phyloP scores from a whole-genome alignment of 1,284 basidiomycete species.

The Papiliotrema fonsecae region DNA sequence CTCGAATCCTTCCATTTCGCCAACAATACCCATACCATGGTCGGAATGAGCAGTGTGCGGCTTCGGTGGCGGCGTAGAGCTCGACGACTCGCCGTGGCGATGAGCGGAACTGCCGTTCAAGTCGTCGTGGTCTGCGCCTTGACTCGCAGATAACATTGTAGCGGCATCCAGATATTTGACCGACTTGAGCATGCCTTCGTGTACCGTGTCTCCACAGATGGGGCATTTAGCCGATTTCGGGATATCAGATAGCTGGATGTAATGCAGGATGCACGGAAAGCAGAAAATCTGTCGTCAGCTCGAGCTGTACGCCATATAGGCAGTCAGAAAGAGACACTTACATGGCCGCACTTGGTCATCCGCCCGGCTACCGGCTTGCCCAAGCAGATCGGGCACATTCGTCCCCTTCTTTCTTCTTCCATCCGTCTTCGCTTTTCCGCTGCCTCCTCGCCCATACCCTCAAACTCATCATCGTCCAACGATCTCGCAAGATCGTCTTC shows the following conservation, averaged over 20 bases:
- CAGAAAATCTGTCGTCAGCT: constrained; percentile 65
- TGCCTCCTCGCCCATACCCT: constrained; percentile 33
- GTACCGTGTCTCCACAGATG: constrained; percentile 91
- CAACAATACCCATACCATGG: constrained; percentile 39
- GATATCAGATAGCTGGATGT: constrained; percentile 75
- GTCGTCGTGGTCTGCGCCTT: constrained; percentile 22
- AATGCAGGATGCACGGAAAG: constrained; percentile 87
- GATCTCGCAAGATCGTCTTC: constrained; percentile 15
- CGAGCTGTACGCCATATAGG: constrained; percentile 9
- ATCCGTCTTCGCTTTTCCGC: constrained; percentile 29
- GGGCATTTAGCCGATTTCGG: constrained; percentile 84
- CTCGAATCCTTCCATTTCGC: constrained; percentile 34
- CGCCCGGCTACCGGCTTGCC: constrained; percentile 76
- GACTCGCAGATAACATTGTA: constrained; percentile 31
- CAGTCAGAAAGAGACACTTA: constrained; percentile 49
- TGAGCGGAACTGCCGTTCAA: neutral
- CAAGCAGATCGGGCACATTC: constrained; percentile 91
- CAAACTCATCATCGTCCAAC: constrained; percentile 26
- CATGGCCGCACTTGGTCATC: constrained; percentile 97
- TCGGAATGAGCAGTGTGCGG: constrained; percentile 5
- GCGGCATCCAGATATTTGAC: constrained; percentile 58
- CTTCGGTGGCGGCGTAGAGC: too few species aligned
- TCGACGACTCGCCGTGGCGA: neutral
- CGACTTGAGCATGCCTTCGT: constrained; percentile 84
- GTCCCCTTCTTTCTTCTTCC: constrained; percentile 47